These are phyloP conservation scores for Chlorella sp. DNA, from an alignment of 139 green algal species.

Conservation along the genomic window DNA sequence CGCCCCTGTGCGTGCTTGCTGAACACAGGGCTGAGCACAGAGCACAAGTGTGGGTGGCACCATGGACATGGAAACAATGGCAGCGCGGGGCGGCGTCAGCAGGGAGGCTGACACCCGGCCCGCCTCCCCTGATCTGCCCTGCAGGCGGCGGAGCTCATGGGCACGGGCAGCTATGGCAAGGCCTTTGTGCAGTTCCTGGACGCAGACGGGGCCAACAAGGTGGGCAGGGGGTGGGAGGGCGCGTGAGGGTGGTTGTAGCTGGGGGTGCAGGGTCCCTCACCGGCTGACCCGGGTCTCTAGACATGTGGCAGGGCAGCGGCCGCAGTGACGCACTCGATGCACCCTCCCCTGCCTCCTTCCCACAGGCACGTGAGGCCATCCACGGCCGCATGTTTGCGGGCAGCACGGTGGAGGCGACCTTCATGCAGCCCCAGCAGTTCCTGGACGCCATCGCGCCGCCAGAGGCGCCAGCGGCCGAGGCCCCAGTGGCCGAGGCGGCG, in stretches of 20 bases:
- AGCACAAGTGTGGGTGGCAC: no score
- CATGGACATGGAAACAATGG: no score
- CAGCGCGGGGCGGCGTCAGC: no score
- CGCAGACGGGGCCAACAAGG: conserved; percentile 28
- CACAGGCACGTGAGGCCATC: conserved; percentile 61
- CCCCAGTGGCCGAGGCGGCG: neutral
- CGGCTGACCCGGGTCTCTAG: neutral
- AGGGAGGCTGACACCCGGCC: no score
- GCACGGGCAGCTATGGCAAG: conserved; percentile 60
- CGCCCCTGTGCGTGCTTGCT: no score
- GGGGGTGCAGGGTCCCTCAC: neutral
- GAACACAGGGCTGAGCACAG: no score
- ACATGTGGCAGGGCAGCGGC: neutral
- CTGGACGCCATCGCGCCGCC: conserved; percentile 20
- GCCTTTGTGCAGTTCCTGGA: conserved; percentile 77
- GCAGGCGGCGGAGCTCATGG: conserved; percentile 39
- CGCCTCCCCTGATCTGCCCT: no score
- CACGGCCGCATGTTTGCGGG: conserved; percentile 73
- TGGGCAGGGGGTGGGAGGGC: neutral
- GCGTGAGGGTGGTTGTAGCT: neutral
- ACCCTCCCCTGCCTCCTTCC: neutral
- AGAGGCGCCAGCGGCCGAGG: neutral
- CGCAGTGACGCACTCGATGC: neutral
- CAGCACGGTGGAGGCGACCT: conserved; percentile 51
- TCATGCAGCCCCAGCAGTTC: conserved; percentile 57